Evolutionary conservation across 2,329 filamentous ascomycete species (phyloP).

Genomic region (Beauveria varroae): DNA sequence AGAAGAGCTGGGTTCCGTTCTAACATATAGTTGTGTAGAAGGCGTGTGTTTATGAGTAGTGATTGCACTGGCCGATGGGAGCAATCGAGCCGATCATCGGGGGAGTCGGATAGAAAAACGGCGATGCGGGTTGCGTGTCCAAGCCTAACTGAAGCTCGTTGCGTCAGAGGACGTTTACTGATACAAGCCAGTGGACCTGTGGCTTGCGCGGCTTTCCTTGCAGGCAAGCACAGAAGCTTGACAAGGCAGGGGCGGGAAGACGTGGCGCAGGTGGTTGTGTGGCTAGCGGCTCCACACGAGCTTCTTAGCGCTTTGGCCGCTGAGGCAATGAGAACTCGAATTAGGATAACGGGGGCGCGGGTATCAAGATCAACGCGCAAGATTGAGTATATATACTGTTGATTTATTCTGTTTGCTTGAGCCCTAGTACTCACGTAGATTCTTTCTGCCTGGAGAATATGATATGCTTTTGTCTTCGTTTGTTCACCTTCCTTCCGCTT

Average conservation of each 20-base stretch:
- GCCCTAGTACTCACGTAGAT: no score
- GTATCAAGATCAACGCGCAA: no score
- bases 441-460: no score
- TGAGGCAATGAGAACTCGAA: no score
- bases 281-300: slow-evolving; percentile 6
- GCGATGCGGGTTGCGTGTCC: slow-evolving; percentile 11
- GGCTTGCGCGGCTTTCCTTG: slow-evolving; percentile 3
- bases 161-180: slow-evolving; percentile 10
- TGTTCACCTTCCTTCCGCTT: no score
- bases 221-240: not conserved
- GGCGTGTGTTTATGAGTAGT: not conserved
- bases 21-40: slow-evolving; percentile 31
- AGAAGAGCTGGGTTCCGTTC: slow-evolving; percentile 22
- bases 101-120: not conserved
- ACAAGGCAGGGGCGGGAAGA: not conserved
- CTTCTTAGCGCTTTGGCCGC: not conserved
- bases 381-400: no score
- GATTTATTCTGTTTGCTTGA: no score
- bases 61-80: not conserved
- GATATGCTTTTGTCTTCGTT: no score
- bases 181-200: not conserved
- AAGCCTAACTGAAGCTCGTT: slow-evolving; percentile 9
- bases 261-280: slow-evolving; percentile 1
- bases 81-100: not conserved
- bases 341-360: not conserved